These are phyloP conservation scores for Cladosporium sp. DNA, from an alignment of 2,329 filamentous ascomycete species.

Conservation along the genomic window DNA sequence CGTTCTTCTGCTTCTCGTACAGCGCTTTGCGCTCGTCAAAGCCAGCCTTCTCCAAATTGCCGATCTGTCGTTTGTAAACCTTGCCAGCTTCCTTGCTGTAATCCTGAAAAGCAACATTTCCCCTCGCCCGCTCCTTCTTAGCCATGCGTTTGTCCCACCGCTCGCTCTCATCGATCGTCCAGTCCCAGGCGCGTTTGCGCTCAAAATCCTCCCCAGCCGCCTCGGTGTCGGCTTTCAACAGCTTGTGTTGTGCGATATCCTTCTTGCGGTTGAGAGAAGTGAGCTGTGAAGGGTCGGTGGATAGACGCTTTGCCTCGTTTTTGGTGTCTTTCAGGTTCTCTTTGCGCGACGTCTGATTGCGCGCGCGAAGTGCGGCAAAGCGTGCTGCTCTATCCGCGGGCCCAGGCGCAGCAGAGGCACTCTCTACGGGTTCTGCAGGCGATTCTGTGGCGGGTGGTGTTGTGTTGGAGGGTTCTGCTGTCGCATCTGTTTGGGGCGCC, in stretches of 20 bases:
- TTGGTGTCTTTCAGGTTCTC: constrained; percentile 78
- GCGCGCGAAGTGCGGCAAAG: constrained; percentile 82
- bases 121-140: constrained; percentile 75
- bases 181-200: constrained; percentile 97
- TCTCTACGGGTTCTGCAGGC: not conserved
- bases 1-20: constrained; percentile 85
- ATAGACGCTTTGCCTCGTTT: constrained; percentile 72
- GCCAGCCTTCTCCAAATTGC: constrained; percentile 56
- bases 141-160: constrained; percentile 86
- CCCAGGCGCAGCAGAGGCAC: constrained; percentile 24
- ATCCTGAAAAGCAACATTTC: constrained; percentile 86
- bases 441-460: constrained; percentile 10
- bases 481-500: constrained; percentile 15
- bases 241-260: constrained; percentile 83
- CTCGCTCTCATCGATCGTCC: constrained; percentile 92
- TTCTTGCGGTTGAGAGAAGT: constrained; percentile 77
- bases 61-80: constrained; percentile 87
- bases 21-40: constrained; percentile 52
- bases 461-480: constrained; percentile 13
- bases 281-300: constrained; percentile 71
- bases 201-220: constrained; percentile 88
- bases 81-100: constrained; percentile 84
- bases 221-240: constrained; percentile 86
- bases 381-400: constrained; percentile 61
- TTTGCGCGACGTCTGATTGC: constrained; percentile 54